Percentiles rank a stretch among this genome's conserved stretches.
Evolutionary conservation across 2,329 filamentous ascomycete species (phyloP).

Genomic region (Pezicula radicicola): DNA sequence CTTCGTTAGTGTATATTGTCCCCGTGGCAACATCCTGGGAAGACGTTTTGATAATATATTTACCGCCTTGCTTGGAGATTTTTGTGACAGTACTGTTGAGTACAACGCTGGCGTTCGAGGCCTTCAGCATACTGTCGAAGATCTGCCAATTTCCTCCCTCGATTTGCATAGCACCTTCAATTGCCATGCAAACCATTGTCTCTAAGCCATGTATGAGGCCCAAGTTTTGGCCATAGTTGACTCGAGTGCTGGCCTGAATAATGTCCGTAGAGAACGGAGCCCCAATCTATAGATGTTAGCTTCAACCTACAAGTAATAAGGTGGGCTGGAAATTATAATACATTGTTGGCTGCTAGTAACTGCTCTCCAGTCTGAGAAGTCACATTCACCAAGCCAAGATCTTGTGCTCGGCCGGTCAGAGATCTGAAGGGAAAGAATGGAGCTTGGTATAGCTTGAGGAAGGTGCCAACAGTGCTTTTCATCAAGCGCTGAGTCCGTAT

Average conservation of each 20-base stretch:
- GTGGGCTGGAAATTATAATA: slow-evolving; percentile 23
- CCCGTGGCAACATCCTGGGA: slow-evolving; percentile 7
- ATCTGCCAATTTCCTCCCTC: slow-evolving; percentile 92
- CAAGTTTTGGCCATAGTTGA: slow-evolving; percentile 93
- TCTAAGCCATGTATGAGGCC: slow-evolving; percentile 84
- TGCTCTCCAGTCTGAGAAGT: slow-evolving; percentile 73
- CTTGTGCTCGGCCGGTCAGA: slow-evolving; percentile 64
- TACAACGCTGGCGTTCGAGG: slow-evolving; percentile 56
- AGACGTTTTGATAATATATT: slow-evolving; percentile 42
- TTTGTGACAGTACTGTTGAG: slow-evolving; percentile 66
- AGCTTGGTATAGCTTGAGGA: slow-evolving; percentile 75
- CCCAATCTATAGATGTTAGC: slow-evolving; percentile 47
- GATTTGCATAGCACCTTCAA: slow-evolving; percentile 77
- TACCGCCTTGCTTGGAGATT: slow-evolving; percentile 49
- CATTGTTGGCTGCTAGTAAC: slow-evolving; percentile 64
- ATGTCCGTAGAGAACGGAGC: slow-evolving; percentile 72
- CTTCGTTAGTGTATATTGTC: slow-evolving; percentile 11
- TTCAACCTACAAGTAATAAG: background rate
- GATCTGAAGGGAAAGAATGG: slow-evolving; percentile 84
- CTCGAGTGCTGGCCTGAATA: slow-evolving; percentile 84
- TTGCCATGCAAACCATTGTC: slow-evolving; percentile 85
- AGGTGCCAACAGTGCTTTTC: slow-evolving; percentile 66
- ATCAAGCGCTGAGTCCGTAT: slow-evolving; percentile 71
- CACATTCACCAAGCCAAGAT: slow-evolving; percentile 62
- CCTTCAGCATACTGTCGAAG: slow-evolving; percentile 75